phyloP scores from a whole-genome alignment of 2,329 filamentous ascomycete species.

The Monosporascus sp. region DNA sequence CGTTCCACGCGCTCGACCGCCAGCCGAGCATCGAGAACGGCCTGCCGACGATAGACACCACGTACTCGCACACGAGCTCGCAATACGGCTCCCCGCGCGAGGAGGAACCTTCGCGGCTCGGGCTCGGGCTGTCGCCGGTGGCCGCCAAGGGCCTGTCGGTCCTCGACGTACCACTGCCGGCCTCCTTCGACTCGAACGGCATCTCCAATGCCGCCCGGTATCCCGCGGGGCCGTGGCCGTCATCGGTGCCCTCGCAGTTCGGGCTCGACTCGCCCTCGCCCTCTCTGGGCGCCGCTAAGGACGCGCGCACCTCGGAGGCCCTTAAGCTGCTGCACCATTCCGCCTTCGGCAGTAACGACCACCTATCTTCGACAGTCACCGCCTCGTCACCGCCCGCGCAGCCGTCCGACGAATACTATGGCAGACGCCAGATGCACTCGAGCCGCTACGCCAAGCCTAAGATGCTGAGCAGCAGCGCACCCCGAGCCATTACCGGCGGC shows the following conservation, averaged over 20 bases:
- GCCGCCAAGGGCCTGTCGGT: slow-evolving; percentile 73
- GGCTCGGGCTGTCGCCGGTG: slow-evolving; percentile 74
- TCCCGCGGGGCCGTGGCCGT: slow-evolving; percentile 72
- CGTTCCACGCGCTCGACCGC: slow-evolving; percentile 37
- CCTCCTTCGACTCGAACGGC: slow-evolving; percentile 93
- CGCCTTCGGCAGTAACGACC: slow-evolving; percentile 61
- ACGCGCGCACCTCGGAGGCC: slow-evolving; percentile 56
- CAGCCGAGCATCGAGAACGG: slow-evolving; percentile 50
- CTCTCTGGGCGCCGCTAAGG: slow-evolving; percentile 60
- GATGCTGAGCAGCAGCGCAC: slow-evolving; percentile 62
- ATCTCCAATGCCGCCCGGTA: slow-evolving; percentile 87
- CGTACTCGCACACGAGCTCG: slow-evolving; percentile 49
- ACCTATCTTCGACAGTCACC: slow-evolving; percentile 47
- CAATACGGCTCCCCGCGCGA: slow-evolving; percentile 81
- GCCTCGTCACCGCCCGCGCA: slow-evolving; percentile 27
- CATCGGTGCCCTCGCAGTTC: slow-evolving; percentile 89
- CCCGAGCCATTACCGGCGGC: slow-evolving; percentile 56
- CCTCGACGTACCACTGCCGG: slow-evolving; percentile 84
- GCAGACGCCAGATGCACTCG: slow-evolving; percentile 67
- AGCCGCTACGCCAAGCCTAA: slow-evolving; percentile 63
- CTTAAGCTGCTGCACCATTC: slow-evolving; percentile 62
- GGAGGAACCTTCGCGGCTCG: slow-evolving; percentile 49
- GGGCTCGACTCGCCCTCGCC: slow-evolving; percentile 80
- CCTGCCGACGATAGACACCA: slow-evolving; percentile 54
- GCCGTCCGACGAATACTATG: slow-evolving; percentile 53